A percentile compares a stretch with the other conserved stretches of the same genome.
These are phyloP conservation scores for Tulasnella sp. DNA, from an alignment of 768 basidiomycete species.

Conservation along the genomic window DNA sequence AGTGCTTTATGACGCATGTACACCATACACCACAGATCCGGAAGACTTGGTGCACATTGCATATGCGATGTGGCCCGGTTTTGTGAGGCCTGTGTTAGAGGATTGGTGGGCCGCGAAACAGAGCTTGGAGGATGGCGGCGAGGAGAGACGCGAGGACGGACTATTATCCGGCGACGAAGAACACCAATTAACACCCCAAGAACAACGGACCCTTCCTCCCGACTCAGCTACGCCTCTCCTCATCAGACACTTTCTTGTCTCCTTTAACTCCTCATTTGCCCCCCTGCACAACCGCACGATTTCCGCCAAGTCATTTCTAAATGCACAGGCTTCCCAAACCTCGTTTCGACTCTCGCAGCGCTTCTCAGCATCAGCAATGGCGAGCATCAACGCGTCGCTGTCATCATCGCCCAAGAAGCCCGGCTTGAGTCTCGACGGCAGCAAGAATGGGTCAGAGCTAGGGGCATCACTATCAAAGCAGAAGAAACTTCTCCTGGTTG, in stretches of 20 bases:
- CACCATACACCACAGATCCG: conserved; percentile 60
- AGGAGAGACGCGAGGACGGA: background rate
- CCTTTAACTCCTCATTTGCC: background rate
- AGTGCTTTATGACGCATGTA: conserved; percentile 57
- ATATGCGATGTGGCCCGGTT: conserved; percentile 76
- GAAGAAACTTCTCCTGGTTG: conserved; percentile 69
- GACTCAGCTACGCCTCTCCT: conserved; percentile 18
- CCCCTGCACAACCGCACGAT: conserved; percentile 16
- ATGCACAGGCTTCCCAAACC: background rate
- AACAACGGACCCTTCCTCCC: background rate
- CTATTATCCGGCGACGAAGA: background rate
- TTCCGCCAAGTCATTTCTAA: background rate
- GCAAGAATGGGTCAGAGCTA: conserved; percentile 35
- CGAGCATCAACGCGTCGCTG: background rate
- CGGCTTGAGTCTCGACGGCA: background rate
- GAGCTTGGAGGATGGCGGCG: background rate
- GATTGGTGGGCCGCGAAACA: conserved; percentile 35
- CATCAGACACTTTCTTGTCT: conserved; percentile 5
- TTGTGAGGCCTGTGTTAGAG: conserved; percentile 63
- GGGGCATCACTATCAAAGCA: background rate
- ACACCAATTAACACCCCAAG: background rate
- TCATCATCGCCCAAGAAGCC: background rate
- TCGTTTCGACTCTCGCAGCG: conserved; percentile 16
- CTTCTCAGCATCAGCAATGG: conserved; percentile 34
- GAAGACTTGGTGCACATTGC: conserved; percentile 71